phyloP scores from a whole-genome alignment of 768 basidiomycete species.

The Glaciozyma antarctica region DNA sequence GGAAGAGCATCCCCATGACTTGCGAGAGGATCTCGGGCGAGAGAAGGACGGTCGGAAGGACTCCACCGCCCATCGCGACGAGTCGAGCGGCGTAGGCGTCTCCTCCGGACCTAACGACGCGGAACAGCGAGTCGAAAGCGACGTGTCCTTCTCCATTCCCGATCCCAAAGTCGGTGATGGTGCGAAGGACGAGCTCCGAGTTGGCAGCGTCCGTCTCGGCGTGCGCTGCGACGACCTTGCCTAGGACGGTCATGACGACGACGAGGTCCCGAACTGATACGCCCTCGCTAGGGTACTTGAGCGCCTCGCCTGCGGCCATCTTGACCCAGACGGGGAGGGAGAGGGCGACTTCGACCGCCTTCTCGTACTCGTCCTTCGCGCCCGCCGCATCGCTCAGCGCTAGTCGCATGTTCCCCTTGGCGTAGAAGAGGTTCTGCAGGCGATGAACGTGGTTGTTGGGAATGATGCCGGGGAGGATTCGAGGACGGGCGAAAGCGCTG shows the following conservation, averaged over 20 bases:
- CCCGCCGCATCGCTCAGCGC: conserved; percentile 37
- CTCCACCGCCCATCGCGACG: conserved; percentile 42
- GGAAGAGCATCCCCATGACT: conserved; percentile 42
- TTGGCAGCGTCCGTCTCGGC: neutral
- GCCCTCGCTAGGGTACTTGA: conserved; percentile 13
- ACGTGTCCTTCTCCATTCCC: conserved; percentile 22
- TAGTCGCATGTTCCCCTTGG: conserved; percentile 30
- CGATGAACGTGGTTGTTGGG: conserved; percentile 42
- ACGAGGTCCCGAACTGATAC: conserved; percentile 18
- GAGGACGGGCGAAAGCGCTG: conserved; percentile 8
- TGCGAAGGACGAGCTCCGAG: neutral
- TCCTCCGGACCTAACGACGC: conserved; percentile 38
- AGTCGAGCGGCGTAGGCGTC: conserved; percentile 40
- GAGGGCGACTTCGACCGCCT: conserved; percentile 45
- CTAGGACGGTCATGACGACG: conserved; percentile 21
- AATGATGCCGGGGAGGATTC: conserved; percentile 28
- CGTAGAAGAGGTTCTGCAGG: conserved; percentile 46
- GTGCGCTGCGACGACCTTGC: conserved; percentile 14
- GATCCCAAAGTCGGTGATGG: conserved; percentile 33
- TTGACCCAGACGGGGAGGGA: conserved; percentile 25
- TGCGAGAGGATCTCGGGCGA: conserved; percentile 43
- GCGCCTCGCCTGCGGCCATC: neutral
- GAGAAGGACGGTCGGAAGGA: conserved; percentile 44
- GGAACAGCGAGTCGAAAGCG: conserved; percentile 32
- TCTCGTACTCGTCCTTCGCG: conserved; percentile 41